Base-by-base conservation (phyloP, 2,329 filamentous ascomycete species). In the Daldinia eschscholtzii region DNA sequence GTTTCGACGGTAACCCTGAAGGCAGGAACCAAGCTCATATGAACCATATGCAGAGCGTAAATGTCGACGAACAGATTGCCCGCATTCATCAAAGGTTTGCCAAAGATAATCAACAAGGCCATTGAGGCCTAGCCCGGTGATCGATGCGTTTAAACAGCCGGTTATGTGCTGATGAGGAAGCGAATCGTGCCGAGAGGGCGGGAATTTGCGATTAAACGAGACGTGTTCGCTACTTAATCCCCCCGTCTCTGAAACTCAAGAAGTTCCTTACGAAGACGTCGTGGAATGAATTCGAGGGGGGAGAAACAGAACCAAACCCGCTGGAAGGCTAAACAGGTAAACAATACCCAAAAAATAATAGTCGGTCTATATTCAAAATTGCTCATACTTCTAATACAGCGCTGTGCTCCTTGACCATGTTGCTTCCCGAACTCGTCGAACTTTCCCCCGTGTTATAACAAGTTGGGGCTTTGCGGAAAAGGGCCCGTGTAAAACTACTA, bases 11-110 rank as follows among this genome's bases (percentile, higher is more conserved):
- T 39, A 87, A 86, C 71, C 85, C 86, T 20, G 88, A 92, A 61
- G 85, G 84, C 67, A 87, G 89, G 73, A 87, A 76, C 68, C 82
- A 83, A 68, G 80, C 82, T 2, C 84, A 86, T 42, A 87, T 83
- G 77, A 86, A 77, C 70, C 87, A 89, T 74, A 85, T 91, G 81
- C 88, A 90, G 76, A 87, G 83, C 61, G 88, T 92, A 80, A 95
- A 93, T 76, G 90, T 97, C 41, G 92, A 96, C 78, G 93, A 97
- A 79, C 93, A 97, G 82, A 93, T 97, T 70, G 86, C 91, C 13
- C 84, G 84, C 3, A 88, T 88, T 44, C 86, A 88, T 68, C 84
- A 88, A 71, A 86, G 84, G 72, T 88, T 87, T 77, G 79, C 80
- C 6, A 80, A 79, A 37, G 79, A 81, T 52, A 81, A 79, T 66